A percentile compares a stretch with the other conserved stretches of the same genome.
Conservation (phyloP, 495 filamentous ascomycete genomes). For the Poronia punctata region DNA sequence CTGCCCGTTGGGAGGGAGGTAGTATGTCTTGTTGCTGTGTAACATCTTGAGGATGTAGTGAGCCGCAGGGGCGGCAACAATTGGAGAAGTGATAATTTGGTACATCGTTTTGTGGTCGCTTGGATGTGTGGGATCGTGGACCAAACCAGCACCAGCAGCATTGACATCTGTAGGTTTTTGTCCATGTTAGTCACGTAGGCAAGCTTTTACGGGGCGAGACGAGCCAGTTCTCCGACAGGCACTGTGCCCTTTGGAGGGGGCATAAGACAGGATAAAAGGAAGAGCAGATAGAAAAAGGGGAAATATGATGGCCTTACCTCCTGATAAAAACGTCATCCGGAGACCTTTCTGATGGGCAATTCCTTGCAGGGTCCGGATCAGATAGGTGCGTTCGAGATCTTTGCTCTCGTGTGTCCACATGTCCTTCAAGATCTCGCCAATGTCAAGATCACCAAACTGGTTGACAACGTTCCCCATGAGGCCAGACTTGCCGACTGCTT, state of each 20-base stretch:
- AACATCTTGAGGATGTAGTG: slow-evolving; percentile 86
- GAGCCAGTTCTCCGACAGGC: too few species aligned
- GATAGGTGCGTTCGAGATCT: slow-evolving; percentile 92
- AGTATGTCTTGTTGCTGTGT: slow-evolving; percentile 83
- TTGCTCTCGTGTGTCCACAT: slow-evolving; percentile 98
- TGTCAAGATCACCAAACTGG: slow-evolving; percentile 94
- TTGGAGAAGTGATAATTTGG: slow-evolving; percentile 84
- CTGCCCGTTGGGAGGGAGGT: slow-evolving; percentile 86
- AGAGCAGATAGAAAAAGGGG: neutral
- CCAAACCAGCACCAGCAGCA: slow-evolving; percentile 82
- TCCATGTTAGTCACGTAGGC: slow-evolving; percentile 12
- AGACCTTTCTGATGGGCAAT: slow-evolving; percentile 90
- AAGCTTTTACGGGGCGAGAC: too few species aligned
- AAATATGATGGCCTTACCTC: slow-evolving; percentile 42
- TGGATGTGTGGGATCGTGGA: slow-evolving; percentile 89
- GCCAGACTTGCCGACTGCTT: slow-evolving; percentile 87
- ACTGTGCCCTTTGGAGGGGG: too few species aligned
- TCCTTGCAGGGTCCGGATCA: slow-evolving; percentile 90
- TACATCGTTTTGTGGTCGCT: slow-evolving; percentile 99
- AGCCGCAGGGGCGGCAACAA: slow-evolving; percentile 81
- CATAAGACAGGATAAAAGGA: neutral
- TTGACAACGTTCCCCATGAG: slow-evolving; percentile 91
- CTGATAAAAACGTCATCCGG: slow-evolving; percentile 93
- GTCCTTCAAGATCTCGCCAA: slow-evolving; percentile 88
- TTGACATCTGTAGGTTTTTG: slow-evolving; percentile 69